Conservation (phyloP, 345 rosid genomes). For the Eutrema heterophyllum region DNA sequence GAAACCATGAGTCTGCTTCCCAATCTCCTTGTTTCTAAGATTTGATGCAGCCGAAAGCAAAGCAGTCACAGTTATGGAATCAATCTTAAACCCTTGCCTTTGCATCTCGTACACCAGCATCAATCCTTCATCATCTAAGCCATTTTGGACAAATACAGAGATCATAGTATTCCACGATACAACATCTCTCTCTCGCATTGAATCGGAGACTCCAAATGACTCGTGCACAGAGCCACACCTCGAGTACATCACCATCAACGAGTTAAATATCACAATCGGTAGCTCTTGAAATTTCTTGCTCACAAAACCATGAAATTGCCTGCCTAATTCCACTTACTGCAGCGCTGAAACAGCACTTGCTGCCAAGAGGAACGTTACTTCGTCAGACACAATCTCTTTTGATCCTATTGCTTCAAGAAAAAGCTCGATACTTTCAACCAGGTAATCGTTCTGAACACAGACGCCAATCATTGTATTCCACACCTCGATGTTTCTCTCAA, state of each 20-base stretch:
- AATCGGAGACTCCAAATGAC: constrained; percentile 57
- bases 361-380: constrained; percentile 61
- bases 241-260: constrained; percentile 75
- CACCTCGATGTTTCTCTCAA: constrained; percentile 59
- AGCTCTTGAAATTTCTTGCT: constrained; percentile 48
- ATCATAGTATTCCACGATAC: constrained; percentile 88
- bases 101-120: constrained; percentile 84
- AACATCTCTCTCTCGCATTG: constrained; percentile 68
- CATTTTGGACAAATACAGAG: constrained; percentile 79
- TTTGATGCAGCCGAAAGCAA: constrained; percentile 88
- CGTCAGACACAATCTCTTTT: constrained; percentile 48
- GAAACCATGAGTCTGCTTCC: constrained; percentile 80
- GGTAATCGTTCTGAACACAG: constrained; percentile 50
- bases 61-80: constrained; percentile 68
- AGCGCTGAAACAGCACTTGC: constrained; percentile 64
- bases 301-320: constrained; percentile 62
- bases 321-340: constrained; percentile 52
- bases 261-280: constrained; percentile 50
- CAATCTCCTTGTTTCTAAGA: constrained; percentile 57
- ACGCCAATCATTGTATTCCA: constrained; percentile 86
- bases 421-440: constrained; percentile 49
- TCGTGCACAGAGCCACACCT: constrained; percentile 61
- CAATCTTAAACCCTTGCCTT: constrained; percentile 57
- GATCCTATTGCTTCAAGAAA: constrained; percentile 51
- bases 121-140: constrained; percentile 78